These are phyloP conservation scores for Lodderomyces beijingensis DNA, from an alignment of 1,139 yeast genomes.

Conservation along the genomic window DNA sequence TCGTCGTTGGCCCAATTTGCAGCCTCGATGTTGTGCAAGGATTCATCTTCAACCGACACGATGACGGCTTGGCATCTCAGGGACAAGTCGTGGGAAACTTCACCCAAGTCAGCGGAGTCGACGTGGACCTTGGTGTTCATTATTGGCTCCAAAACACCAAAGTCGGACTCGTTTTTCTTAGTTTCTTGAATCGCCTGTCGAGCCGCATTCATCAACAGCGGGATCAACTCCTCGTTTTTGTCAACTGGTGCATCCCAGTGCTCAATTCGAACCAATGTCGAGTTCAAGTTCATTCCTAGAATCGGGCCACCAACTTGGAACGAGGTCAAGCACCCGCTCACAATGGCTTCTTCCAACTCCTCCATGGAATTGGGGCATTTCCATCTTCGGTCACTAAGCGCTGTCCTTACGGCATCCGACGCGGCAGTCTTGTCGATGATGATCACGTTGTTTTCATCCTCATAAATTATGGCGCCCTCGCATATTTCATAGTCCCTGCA, in stretches of 20 bases:
- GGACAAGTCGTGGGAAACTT: slow-evolving; percentile 71
- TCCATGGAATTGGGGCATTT: slow-evolving; percentile 45
- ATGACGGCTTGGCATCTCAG: slow-evolving; percentile 72
- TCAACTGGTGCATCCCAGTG: slow-evolving; percentile 56
- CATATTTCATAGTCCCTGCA: slow-evolving; percentile 37
- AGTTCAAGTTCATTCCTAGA: slow-evolving; percentile 61
- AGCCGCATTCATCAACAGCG: slow-evolving; percentile 26
- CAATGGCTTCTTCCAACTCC: slow-evolving; percentile 47
- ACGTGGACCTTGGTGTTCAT: slow-evolving; percentile 76
- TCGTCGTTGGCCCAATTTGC: slow-evolving; percentile 46
- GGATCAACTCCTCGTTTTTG: slow-evolving; percentile 23
- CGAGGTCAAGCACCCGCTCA: slow-evolving; percentile 65
- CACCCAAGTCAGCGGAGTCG: slow-evolving; percentile 71
- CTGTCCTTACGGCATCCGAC: slow-evolving; percentile 22
- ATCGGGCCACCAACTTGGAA: slow-evolving; percentile 75
- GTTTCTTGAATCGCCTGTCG: slow-evolving; percentile 35
- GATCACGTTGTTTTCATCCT: slow-evolving; percentile 35
- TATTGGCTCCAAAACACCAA: slow-evolving; percentile 74
- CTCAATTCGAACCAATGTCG: slow-evolving; percentile 50
- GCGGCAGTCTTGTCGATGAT: slow-evolving; percentile 28
- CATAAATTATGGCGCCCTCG: slow-evolving; percentile 33
- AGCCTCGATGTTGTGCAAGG: slow-evolving; percentile 35
- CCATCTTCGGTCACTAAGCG: slow-evolving; percentile 44
- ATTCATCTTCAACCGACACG: slow-evolving; percentile 56
- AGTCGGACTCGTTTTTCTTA: slow-evolving; percentile 22